Evolutionary conservation across 169 alveolate species (phyloP).

Genomic region (Neospora caninum): DNA sequence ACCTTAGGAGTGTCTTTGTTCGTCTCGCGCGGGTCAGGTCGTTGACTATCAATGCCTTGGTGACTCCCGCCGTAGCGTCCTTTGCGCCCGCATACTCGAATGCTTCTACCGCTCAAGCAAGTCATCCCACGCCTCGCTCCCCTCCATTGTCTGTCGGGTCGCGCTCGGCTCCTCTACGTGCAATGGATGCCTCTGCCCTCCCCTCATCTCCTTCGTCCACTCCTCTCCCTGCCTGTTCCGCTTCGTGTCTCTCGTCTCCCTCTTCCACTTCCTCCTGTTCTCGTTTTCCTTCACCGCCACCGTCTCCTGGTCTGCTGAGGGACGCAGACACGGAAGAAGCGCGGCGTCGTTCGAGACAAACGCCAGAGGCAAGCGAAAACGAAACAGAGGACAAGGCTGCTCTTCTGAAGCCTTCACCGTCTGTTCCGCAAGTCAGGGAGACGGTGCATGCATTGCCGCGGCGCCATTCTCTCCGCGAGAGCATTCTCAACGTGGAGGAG

Average conservation of each 20-base stretch:
- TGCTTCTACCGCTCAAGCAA: too few relatives aligned
- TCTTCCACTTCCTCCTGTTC: not conserved
- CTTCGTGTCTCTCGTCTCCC: not conserved
- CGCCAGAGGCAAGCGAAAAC: too few relatives aligned
- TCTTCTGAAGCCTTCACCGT: too few relatives aligned
- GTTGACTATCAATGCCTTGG: conserved; percentile 21
- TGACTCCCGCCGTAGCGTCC: not conserved
- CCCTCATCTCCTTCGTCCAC: not conserved
- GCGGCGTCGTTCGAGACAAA: too few relatives aligned
- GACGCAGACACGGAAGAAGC: too few relatives aligned
- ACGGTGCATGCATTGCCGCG: too few relatives aligned
- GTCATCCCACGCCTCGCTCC: not conserved
- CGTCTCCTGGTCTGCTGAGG: not conserved
- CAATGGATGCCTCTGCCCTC: not conserved
- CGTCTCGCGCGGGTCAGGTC: not conserved
- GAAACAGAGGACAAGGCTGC: too few relatives aligned
- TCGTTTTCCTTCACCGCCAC: not conserved
- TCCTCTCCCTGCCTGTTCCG: not conserved
- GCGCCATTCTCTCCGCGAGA: not conserved
- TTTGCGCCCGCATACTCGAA: not conserved
- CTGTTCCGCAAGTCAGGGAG: too few relatives aligned
- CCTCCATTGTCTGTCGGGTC: not conserved
- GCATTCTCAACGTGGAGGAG: not conserved
- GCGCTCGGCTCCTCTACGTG: not conserved
- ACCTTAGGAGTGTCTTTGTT: not conserved